phyloP scores from a whole-genome alignment of 495 filamentous ascomycete genomes.

The Neurospora tetrasperma region DNA sequence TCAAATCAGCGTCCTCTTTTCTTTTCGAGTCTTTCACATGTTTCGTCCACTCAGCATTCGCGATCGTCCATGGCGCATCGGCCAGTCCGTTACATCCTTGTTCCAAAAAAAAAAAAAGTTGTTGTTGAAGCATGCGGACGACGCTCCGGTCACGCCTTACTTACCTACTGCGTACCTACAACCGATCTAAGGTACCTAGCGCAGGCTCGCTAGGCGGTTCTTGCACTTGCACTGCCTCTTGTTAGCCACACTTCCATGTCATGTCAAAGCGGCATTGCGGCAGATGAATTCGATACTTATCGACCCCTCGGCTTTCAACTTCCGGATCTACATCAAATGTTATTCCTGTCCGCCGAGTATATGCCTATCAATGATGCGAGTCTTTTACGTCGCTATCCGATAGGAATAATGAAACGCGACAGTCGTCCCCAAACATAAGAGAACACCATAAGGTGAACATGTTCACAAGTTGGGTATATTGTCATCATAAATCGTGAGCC shows the following conservation, averaged over 20 bases:
- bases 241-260: neutral
- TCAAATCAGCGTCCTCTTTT: no score
- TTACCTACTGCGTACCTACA: no score
- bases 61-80: neutral
- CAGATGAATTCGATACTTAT: neutral
- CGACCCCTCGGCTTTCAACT: neutral
- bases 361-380: neutral
- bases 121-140: neutral
- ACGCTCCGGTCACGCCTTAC: neutral
- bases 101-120: neutral
- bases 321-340: no score
- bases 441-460: neutral
- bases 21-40: neutral
- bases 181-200: no score
- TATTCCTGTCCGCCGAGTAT: no score
- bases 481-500: neutral
- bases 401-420: neutral
- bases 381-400: neutral
- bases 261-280: neutral
- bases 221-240: neutral
- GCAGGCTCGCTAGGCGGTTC: neutral
- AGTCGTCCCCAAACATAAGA: neutral
- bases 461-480: neutral
- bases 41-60: neutral
- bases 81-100: neutral